Percentiles rank a stretch among this genome's conserved stretches.
phyloP scores from a whole-genome alignment of 2,329 filamentous ascomycete genomes.

The Alternaria sp. region DNA sequence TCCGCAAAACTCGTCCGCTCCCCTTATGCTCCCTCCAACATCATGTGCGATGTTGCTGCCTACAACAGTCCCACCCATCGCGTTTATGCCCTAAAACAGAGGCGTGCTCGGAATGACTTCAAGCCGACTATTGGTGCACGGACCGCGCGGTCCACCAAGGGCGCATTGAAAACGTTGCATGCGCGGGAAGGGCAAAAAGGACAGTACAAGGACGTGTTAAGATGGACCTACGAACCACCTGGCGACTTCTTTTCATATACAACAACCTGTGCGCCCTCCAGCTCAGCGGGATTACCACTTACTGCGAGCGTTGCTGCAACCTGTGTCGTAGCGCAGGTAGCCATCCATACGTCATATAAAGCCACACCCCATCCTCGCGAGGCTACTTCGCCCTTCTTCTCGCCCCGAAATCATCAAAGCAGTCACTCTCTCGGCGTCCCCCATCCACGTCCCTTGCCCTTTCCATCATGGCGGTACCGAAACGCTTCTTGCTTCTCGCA shows the following conservation, averaged over 20 bases:
- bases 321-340: background rate
- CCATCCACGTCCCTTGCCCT: background rate
- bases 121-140: background rate
- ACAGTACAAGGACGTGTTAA: background rate
- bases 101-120: constrained; percentile 4
- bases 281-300: background rate
- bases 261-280: background rate
- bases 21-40: background rate
- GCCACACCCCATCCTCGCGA: background rate
- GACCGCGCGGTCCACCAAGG: background rate
- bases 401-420: background rate
- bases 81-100: background rate
- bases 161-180: constrained; percentile 25
- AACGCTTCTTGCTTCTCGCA: constrained; percentile 38
- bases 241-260: background rate
- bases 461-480: constrained; percentile 39
- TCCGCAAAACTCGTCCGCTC: background rate
- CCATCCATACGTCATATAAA: constrained; percentile 1
- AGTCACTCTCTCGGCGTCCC: background rate
- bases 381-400: background rate
- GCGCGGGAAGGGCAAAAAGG: constrained; percentile 12
- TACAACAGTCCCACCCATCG: constrained; percentile 11
- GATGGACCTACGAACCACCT: background rate
- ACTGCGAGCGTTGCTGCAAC: background rate
- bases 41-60: background rate